Base-by-base conservation (phyloP, 257 asterid species). In the Prunella vulgaris region DNA sequence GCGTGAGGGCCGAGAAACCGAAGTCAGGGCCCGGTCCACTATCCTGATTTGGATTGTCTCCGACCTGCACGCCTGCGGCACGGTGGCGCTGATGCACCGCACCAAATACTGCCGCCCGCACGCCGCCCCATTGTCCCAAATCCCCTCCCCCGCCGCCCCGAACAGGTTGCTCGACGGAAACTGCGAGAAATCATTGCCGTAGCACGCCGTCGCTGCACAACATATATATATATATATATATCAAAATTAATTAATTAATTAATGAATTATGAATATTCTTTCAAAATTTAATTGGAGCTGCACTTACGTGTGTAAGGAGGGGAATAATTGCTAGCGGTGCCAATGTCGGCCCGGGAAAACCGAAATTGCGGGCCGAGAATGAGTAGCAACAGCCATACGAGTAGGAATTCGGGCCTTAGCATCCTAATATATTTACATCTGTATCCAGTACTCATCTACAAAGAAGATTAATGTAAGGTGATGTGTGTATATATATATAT, bases 101-200 rank as follows among this genome's bases (percentile, higher is more conserved):
- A 89, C 86, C 75, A 84, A 13, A 38, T 92, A 92, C 76, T 82
- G 88, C 66, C 98, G 81, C 46, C 98, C 98, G 42, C 96, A 89
- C 1, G 94, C 84, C 0, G 95, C 95, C 3, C 96, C 92, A 17
- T 87, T 83, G 72, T 89, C 95, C 96, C 96, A 87, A 6, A 86
- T 69, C 60, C 89, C 93, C 70, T 87, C 96, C 2, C 96, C 91
- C 0, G 90, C 96, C 3, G 98, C 94, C 10, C 85, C 96, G 24
- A 89, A 89, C 7, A 81, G 68, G 65, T 82, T 80, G 85, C 80
- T 87, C 40, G 85, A 33, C 25, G 98, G 96, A 9, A 92, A 86
- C 58, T 83, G 85, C 1, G 92, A 62, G n/a, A 40, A 13, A 40
- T 87, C 95, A 0, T 10, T 59, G 30, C 92, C 96, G 60, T 70